Evolutionary conservation across 2,329 filamentous ascomycete genomes (phyloP).

Genomic region (Monilinia fructigena): DNA sequence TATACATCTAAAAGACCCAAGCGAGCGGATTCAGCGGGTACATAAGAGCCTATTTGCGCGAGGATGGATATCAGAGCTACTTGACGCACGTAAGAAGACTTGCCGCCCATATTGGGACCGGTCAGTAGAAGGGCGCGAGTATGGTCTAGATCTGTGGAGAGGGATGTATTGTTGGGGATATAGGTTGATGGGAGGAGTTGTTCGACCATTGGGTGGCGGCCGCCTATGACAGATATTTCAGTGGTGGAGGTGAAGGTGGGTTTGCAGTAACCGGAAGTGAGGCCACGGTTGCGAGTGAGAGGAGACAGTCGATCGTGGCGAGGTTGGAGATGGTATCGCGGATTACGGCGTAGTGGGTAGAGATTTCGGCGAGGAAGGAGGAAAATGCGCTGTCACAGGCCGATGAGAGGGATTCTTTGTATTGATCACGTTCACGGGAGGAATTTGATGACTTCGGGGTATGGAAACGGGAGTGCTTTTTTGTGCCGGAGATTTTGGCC

Average conservation of each 20-base stretch:
- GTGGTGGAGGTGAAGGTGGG: slow-evolving; percentile 65
- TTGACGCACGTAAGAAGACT: slow-evolving; percentile 94
- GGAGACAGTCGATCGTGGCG: slow-evolving; percentile 82
- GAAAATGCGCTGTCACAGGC: slow-evolving; percentile 85
- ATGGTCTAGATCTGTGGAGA: slow-evolving; percentile 64
- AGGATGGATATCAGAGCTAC: slow-evolving; percentile 90
- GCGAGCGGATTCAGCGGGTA: slow-evolving; percentile 71
- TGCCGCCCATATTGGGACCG: slow-evolving; percentile 98
- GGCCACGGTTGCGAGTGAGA: slow-evolving; percentile 82
- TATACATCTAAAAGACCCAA: slow-evolving; percentile 85
- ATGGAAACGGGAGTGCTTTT: slow-evolving; percentile 88
- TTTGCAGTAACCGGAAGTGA: slow-evolving; percentile 80
- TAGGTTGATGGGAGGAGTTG: slow-evolving; percentile 82
- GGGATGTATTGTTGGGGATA: slow-evolving; percentile 81
- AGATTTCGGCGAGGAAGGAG: slow-evolving; percentile 69
- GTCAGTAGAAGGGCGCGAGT: slow-evolving; percentile 69
- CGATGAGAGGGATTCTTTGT: slow-evolving; percentile 88
- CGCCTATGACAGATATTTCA: slow-evolving; percentile 67
- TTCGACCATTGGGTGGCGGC: slow-evolving; percentile 94
- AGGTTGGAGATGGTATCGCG: slow-evolving; percentile 86
- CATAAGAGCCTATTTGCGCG: slow-evolving; percentile 91
- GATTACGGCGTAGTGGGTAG: slow-evolving; percentile 81
- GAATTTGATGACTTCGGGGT: slow-evolving; percentile 80
- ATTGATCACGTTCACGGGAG: slow-evolving; percentile 86
- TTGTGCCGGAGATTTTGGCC: slow-evolving; percentile 93